Base-by-base conservation (phyloP, 225 moss, liverwort and hornwort genomes). In the Climacium dendroides region DNA sequence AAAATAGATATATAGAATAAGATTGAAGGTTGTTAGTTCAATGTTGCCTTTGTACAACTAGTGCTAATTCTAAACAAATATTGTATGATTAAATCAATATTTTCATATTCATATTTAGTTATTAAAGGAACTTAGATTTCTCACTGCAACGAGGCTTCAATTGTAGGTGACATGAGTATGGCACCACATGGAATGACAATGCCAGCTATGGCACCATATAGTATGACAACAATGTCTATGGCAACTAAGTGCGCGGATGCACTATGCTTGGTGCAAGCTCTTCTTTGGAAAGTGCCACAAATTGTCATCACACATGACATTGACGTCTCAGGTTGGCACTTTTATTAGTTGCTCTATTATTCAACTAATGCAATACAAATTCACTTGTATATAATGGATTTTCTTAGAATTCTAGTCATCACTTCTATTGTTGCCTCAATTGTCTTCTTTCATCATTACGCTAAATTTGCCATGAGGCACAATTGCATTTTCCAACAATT, bases 181-280 rank as follows among this genome's bases (percentile, higher is more conserved):
- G 74, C 62, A 54, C 81, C 78, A 6, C 57, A 77, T 7, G 52
- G 67, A 1, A 88, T 74, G 66, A 16, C 78, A 13, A 80, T 15
- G 26, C 24, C 35, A 13, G 1, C 78, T 6, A 78, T 64, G 83
- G 74, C 83, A 39, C 85, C 86, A 8, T 11, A 58, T 10, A 37
- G 58, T 4, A 88, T 73, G 54, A 15, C 54, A 45, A 52, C 39
- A 32, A 77, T 75, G 85, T 50, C 87, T 5, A 25, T 26, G 39
- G 85, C 84, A 37, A 69, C 34, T 0, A 71, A 84, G 90, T 97
- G 92, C 43, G 91, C 61, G 45, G 93, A 94, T 86, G 90, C 85
- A 7, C 73, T 94, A 25, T 85, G 95, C 72, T 87, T 97, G 9
- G 96, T 96, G 45, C 93, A 96, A 81, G 95, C 96, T 61, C 88